These are phyloP conservation scores for Alternaria sp. DNA, from an alignment of 2,329 filamentous ascomycete species.

Conservation along the genomic window DNA sequence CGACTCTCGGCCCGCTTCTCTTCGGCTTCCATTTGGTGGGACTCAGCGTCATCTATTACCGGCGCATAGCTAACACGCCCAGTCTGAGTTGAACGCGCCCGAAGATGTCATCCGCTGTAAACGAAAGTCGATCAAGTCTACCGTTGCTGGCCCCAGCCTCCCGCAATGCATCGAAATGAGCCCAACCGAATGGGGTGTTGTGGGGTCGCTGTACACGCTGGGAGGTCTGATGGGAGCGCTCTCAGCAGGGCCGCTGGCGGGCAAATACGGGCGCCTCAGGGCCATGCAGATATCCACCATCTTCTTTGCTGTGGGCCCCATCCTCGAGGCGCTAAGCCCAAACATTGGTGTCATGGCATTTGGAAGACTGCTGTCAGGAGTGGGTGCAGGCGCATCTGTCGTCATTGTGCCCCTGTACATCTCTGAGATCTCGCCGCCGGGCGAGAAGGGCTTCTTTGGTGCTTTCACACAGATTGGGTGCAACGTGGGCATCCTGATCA, in stretches of 20 bases:
- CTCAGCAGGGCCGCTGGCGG: slow-evolving; percentile 79
- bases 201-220: slow-evolving; percentile 90
- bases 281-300: slow-evolving; percentile 80
- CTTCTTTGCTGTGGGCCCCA: slow-evolving; percentile 79
- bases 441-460: slow-evolving; percentile 79
- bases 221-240: slow-evolving; percentile 88
- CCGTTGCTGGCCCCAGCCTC: slow-evolving; percentile 54
- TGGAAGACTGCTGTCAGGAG: slow-evolving; percentile 80
- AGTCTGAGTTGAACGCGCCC: slow-evolving; percentile 95
- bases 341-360: slow-evolving; percentile 73
- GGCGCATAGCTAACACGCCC: slow-evolving; percentile 32
- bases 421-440: slow-evolving; percentile 81
- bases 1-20: slow-evolving; percentile 87
- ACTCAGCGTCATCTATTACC: slow-evolving; percentile 10
- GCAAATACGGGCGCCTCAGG: slow-evolving; percentile 75
- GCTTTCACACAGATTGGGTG: slow-evolving; percentile 91
- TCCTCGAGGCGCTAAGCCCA: slow-evolving; percentile 76
- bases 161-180: slow-evolving; percentile 90
- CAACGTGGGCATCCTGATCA: slow-evolving; percentile 86
- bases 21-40: slow-evolving; percentile 92
- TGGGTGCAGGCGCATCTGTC: slow-evolving; percentile 87
- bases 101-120: slow-evolving; percentile 92
- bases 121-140: slow-evolving; percentile 62
- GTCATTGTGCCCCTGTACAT: slow-evolving; percentile 96
- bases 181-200: slow-evolving; percentile 79